Evolutionary conservation across 352 stramenopile species (phyloP).

Genomic region (Globisporangium megalacanthum): DNA sequence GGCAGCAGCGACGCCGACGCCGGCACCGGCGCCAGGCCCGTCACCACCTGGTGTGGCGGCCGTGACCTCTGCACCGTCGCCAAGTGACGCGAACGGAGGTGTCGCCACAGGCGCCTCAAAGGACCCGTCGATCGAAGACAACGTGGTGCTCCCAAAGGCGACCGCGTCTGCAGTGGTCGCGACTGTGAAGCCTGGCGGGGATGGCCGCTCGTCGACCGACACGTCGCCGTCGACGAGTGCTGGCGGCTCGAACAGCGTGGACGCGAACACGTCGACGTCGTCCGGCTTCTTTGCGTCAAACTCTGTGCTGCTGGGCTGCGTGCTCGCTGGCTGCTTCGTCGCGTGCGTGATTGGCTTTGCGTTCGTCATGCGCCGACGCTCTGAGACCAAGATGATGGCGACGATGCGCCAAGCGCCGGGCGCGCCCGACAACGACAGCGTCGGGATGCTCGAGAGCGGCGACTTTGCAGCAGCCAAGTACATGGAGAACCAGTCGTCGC

Average conservation of each 20-base stretch:
- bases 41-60: neutral
- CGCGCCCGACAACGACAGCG: slow-evolving; percentile 19
- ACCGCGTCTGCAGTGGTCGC: neutral
- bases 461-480: slow-evolving; percentile 25
- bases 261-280: slow-evolving; percentile 8
- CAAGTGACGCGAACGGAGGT: slow-evolving; percentile 1
- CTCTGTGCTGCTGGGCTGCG: slow-evolving; percentile 33
- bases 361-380: slow-evolving; percentile 44
- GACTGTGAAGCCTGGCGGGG: slow-evolving; percentile 8
- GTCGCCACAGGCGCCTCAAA: neutral
- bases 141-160: neutral
- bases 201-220: neutral
- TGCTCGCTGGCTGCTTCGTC: slow-evolving; percentile 30
- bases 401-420: slow-evolving; percentile 22
- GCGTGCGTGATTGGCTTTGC: slow-evolving; percentile 23
- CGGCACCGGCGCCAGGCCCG: neutral
- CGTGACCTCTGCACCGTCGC: slow-evolving; percentile 6
- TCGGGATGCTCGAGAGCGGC: slow-evolving; percentile 38
- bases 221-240: neutral
- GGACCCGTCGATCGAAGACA: slow-evolving; percentile 1
- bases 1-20: slow-evolving; percentile 6
- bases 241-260: slow-evolving; percentile 8
- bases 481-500: slow-evolving; percentile 38
- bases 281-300: slow-evolving; percentile 15
- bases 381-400: slow-evolving; percentile 22